These are phyloP conservation scores for Fusarium poae DNA, from an alignment of 2,329 filamentous ascomycete species.

Conservation along the genomic window DNA sequence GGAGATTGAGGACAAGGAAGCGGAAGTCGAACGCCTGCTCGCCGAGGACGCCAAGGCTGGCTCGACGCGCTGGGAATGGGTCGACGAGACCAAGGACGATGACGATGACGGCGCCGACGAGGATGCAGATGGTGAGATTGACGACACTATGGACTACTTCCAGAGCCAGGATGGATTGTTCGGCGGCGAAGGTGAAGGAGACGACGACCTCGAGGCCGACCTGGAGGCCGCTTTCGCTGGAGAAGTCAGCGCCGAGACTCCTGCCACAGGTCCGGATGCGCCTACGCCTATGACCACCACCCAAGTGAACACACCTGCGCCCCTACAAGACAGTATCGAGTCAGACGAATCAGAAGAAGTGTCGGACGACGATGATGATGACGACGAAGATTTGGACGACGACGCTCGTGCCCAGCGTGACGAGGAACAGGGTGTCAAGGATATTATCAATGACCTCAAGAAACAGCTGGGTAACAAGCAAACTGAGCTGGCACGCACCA, in stretches of 20 bases:
- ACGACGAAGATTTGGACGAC: conserved; percentile 67
- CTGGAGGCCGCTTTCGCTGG: conserved; percentile 67
- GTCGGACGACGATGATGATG: conserved; percentile 63
- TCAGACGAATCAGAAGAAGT: conserved; percentile 56
- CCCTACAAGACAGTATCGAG: conserved; percentile 61
- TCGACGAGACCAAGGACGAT: conserved; percentile 65
- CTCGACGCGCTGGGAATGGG: conserved; percentile 73
- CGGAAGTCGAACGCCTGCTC: conserved; percentile 80
- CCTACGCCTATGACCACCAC: conserved; percentile 61
- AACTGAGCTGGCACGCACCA: conserved; percentile 58
- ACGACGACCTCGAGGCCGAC: conserved; percentile 67
- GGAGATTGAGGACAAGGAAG: conserved; percentile 87
- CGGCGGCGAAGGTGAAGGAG: conserved; percentile 55
- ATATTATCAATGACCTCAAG: conserved; percentile 67
- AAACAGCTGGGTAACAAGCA: conserved; percentile 63
- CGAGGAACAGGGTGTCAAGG: conserved; percentile 66
- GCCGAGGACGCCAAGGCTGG: conserved; percentile 74
- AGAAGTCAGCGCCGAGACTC: conserved; percentile 57
- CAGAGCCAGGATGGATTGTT: conserved; percentile 48
- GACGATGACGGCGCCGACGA: conserved; percentile 64
- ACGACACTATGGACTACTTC: conserved; percentile 59
- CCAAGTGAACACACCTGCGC: conserved; percentile 60
- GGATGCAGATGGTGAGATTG: conserved; percentile 63
- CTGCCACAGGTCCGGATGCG: conserved; percentile 58
- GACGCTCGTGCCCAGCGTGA: conserved; percentile 64